These are phyloP conservation scores for Teratosphaeria gauchensis DNA, from an alignment of 2,329 filamentous ascomycete species.

Conservation along the genomic window DNA sequence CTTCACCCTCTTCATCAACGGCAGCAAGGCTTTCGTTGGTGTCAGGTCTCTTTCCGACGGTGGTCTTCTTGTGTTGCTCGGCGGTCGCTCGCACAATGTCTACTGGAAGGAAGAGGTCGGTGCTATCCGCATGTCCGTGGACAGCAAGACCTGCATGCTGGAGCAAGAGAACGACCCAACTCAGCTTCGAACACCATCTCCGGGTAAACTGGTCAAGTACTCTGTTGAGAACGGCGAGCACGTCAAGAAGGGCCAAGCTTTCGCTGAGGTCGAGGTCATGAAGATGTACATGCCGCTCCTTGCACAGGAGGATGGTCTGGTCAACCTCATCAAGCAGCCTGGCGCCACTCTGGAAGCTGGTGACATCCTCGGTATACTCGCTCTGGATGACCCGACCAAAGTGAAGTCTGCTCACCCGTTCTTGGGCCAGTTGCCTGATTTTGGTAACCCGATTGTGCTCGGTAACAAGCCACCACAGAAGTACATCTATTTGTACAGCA, in stretches of 20 bases:
- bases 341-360: conserved; percentile 95
- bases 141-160: conserved; percentile 94
- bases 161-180: conserved; percentile 99
- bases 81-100: conserved; percentile 90
- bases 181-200: conserved; percentile 86
- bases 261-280: conserved; percentile 98
- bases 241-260: conserved; percentile 82
- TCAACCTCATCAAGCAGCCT: conserved; percentile 98
- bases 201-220: conserved; percentile 97
- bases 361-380: conserved; percentile 95
- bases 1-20: conserved; percentile 98
- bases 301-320: conserved; percentile 86
- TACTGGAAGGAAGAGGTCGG: conserved; percentile 99
- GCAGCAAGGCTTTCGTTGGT: conserved; percentile 88
- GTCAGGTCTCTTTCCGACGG: conserved; percentile 89
- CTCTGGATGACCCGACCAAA: conserved; percentile 86
- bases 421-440: conserved; percentile 76
- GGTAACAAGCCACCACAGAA: conserved; percentile 87
- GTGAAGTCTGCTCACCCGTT: conserved; percentile 96
- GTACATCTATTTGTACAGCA: conserved; percentile 66
- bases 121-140: conserved; percentile 87
- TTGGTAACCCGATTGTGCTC: conserved; percentile 76
- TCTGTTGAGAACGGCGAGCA: conserved; percentile 92
- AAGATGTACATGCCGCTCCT: conserved; percentile 99
- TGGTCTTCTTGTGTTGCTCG: conserved; percentile 80